Base-by-base conservation (phyloP, 805 yeast genomes). In the Wickerhamomyces queroliae region DNA sequence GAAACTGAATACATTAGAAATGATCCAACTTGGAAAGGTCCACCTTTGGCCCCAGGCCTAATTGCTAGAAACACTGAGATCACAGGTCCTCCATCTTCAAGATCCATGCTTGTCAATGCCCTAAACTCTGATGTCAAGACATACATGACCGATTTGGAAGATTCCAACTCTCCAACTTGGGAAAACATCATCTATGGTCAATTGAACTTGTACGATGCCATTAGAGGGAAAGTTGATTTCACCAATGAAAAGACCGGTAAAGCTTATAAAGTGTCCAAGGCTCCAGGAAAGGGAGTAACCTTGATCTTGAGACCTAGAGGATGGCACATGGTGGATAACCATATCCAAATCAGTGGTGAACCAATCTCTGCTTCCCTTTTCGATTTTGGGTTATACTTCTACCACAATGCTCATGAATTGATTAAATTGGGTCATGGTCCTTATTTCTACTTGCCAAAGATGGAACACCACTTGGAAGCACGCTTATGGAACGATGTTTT, bases 81-180 rank as follows among this genome's bases (percentile, higher is more conserved):
- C 59, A 84, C 95, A 19, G 95, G 95, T 32, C 95, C 95, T 17
- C 87, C 91, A 46, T 37, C 52, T 19, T 82, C 80, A 59, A 74
- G 93, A 43, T 83, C 84, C 55, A 84, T 84, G 95, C 74, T 84
- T 47, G 80, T 84, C 54, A 84, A 83, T 58, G 93, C 93, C 5
- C 70, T 84, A 55, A 84, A 84, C 64, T 78, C 90, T 0, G 73
- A 74, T 36, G 93, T 84, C 24, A 82, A 81, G 50, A 83, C 93
- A 28, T 84, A 84, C 58, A 84, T 84, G 93, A 79, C 88, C 22
- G 95, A 84, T 64, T 81, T 84, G 50, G 95, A 84, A 59, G 91
- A 84, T 60, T 82, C 90, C n/a, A 76, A 83, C 52, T 76, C 91
- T 17, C 93, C 93, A 51, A 83, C 93, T n/a, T 84, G 91, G 91